Base-by-base conservation (phyloP, 2,329 filamentous ascomycete genomes). In the Coleophoma eucalyptorum region DNA sequence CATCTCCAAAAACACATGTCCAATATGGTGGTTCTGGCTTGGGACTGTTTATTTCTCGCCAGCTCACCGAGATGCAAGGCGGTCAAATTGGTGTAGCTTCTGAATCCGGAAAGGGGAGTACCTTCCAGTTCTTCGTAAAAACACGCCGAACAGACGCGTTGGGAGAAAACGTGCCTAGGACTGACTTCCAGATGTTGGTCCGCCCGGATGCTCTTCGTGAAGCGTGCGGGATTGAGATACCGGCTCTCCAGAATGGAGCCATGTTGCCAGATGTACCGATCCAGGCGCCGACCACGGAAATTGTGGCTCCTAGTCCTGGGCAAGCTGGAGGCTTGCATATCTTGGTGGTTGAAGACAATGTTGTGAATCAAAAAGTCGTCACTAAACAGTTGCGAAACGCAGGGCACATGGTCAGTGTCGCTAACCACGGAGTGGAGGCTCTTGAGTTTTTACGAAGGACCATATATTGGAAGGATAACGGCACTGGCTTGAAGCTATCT, bases 1-100 rank as follows among this genome's bases (percentile, higher is more conserved):
- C 87, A 1, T 87, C 81, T 19, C 86, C 87, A 1, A 81, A 83
- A 42, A 91, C 88, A 0, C 86, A 92, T 60, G 83, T 89, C 20
- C 83, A 89, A 57, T 91, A 92, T 56, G 89, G 89, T 15, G 89
- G 89, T 0, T 88, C 83, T 0, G 89, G 89, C 0, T 74, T 93
- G 1, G 89, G 89, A 0, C 72, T 93, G 0, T 92, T 91, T 67
- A 91, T 93, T 57, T 88, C 83, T 26, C 79, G 87, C 20, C 82
- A 89, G 49, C 74, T 93, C 15, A 88, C 86, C 0, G 88, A 93
- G 63, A 72, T 92, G 15, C 88, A 91, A 64, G 87, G 88, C 16
- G 89, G 89, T 3, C 84, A 89, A 52, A 91, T 93, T 43, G 88
- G 88, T 2, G 86, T 91, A 4, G 75, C 79, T 3, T 86, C 82